phyloP scores from a whole-genome alignment of 768 basidiomycete genomes.

The Lentinula lateritia region DNA sequence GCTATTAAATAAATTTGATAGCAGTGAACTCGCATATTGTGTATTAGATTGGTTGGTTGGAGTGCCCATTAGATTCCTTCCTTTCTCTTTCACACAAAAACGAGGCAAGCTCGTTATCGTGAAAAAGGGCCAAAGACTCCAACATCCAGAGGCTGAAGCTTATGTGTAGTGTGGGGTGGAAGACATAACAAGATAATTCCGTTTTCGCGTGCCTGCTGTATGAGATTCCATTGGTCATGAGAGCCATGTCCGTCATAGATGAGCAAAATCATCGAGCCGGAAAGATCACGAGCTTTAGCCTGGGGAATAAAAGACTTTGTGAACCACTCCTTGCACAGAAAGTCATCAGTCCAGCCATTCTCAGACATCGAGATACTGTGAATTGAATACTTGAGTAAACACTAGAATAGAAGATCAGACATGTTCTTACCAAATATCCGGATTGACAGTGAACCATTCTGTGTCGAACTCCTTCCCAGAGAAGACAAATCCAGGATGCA shows the following conservation, averaged over 20 bases:
- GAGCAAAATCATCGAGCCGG: conserved; percentile 27
- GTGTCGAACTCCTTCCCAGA: not conserved
- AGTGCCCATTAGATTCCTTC: too few relatives aligned
- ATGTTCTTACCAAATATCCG: conserved; percentile 13
- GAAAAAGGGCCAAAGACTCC: conserved; percentile 28
- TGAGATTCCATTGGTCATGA: conserved; percentile 22
- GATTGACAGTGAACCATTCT: not conserved
- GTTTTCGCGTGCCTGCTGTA: conserved; percentile 18
- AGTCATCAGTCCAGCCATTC: too few relatives aligned
- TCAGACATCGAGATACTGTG: conserved; percentile 22
- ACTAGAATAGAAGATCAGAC: not conserved
- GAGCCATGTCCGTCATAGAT: conserved; percentile 40
- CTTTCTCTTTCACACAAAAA: too few relatives aligned
- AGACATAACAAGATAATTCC: conserved; percentile 26
- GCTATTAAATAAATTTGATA: too few relatives aligned
- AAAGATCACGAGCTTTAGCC: conserved; percentile 19
- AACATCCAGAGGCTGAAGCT: conserved; percentile 38
- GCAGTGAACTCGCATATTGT: too few relatives aligned
- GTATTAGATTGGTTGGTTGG: too few relatives aligned
- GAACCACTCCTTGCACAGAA: too few relatives aligned
- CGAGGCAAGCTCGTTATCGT: too few relatives aligned
- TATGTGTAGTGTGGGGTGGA: conserved; percentile 36
- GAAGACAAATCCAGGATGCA: conserved; percentile 23
- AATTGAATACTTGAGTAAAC: not conserved
- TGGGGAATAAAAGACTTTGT: too few relatives aligned